These are phyloP conservation scores for Gossypium trilobum DNA, from an alignment of 441 rosid species.

Conservation along the genomic window DNA sequence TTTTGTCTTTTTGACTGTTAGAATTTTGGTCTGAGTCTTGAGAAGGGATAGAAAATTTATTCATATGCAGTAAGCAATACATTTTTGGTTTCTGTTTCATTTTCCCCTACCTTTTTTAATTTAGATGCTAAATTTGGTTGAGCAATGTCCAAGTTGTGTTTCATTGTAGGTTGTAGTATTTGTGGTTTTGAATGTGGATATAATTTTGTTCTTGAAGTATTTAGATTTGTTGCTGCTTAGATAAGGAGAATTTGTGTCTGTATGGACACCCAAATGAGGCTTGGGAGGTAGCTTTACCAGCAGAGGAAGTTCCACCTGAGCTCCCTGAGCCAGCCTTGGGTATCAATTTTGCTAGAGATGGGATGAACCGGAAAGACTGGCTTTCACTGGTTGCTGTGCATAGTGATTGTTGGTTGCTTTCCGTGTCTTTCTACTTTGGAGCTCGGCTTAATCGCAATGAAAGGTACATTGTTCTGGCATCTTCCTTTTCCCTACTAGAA, in stretches of 20 bases:
- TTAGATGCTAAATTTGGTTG: neutral
- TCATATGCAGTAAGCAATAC: neutral
- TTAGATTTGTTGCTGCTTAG: constrained; percentile 19
- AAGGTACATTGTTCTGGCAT: constrained; percentile 25
- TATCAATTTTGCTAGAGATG: constrained; percentile 77
- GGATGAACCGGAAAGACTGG: constrained; percentile 78
- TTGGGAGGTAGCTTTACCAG: constrained; percentile 75
- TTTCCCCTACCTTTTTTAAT: neutral
- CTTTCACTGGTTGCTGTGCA: constrained; percentile 73
- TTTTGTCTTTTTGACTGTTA: neutral
- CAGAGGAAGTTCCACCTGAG: constrained; percentile 82
- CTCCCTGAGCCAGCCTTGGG: constrained; percentile 83
- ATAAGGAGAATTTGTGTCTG: constrained; percentile 75
- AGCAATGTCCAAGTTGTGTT: neutral
- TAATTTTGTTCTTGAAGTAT: neutral
- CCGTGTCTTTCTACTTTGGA: constrained; percentile 71
- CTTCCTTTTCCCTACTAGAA: neutral
- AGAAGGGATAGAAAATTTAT: neutral
- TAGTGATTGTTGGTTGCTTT: constrained; percentile 74
- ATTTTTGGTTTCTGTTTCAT: neutral
- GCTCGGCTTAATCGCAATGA: constrained; percentile 65
- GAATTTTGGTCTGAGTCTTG: neutral
- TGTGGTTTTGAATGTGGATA: neutral
- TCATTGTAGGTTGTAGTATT: neutral
- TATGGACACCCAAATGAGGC: constrained; percentile 66